phyloP scores from a whole-genome alignment of 202 grass and related monocot species.

The Elaeis oleifera region DNA sequence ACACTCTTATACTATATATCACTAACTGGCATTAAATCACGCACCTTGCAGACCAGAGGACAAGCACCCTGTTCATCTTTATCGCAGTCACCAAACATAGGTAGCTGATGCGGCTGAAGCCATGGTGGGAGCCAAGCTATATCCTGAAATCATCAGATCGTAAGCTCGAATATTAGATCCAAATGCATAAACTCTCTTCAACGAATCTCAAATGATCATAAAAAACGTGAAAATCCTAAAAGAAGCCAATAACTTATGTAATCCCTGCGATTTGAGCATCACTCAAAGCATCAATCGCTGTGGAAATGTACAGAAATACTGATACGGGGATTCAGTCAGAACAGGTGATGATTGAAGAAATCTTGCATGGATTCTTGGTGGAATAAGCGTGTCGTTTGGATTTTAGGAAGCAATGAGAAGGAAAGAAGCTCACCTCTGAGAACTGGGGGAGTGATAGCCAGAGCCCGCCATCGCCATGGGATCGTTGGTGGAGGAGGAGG shows the following conservation, averaged over 20 bases:
- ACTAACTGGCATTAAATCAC: constrained; percentile 3
- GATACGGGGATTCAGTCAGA: not conserved
- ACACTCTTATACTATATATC: too few species aligned
- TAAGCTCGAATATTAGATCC: not conserved
- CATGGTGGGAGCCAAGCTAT: constrained; percentile 55
- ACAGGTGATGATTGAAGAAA: not conserved
- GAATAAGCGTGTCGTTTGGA: not conserved
- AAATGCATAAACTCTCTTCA: not conserved
- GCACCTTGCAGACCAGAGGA: constrained; percentile 32
- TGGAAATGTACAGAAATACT: too few species aligned
- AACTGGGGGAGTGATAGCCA: constrained; percentile 49
- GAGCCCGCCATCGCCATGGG: constrained; percentile 37
- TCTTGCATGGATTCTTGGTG: not conserved
- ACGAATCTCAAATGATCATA: too few species aligned
- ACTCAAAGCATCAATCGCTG: too few species aligned
- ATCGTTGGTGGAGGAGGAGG: too few species aligned
- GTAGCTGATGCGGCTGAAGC: constrained; percentile 53
- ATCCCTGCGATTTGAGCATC: too few species aligned
- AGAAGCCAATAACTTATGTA: too few species aligned
- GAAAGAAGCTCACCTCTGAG: constrained; percentile 44
- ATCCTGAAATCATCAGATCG: constrained; percentile 28
- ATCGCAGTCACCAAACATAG: not conserved
- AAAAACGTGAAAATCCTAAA: too few species aligned
- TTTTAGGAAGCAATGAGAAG: not conserved
- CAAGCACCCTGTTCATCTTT: constrained; percentile 13